phyloP scores from a whole-genome alignment of 202 grass and related monocot genomes.

The Thinopyrum obtusiflorum region DNA sequence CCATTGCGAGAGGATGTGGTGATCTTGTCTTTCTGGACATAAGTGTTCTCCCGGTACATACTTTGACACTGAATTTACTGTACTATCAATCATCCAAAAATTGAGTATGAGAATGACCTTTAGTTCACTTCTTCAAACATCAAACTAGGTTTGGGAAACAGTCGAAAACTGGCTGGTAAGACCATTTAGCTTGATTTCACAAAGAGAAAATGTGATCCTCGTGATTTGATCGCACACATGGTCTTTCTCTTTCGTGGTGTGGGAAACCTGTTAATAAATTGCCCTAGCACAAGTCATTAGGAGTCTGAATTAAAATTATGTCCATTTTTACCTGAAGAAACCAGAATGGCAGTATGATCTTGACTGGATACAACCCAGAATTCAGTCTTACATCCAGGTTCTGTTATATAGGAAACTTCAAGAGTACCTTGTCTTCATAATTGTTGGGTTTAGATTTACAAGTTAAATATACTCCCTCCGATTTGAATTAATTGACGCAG shows the following conservation, averaged over 20 bases:
- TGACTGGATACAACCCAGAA: not conserved
- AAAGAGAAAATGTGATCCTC: not conserved
- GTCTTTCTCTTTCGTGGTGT: not conserved
- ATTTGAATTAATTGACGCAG: no score
- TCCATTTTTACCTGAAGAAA: not conserved
- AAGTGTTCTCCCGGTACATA: slow-evolving; percentile 63
- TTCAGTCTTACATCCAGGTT: not conserved
- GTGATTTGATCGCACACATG: not conserved
- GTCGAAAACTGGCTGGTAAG: not conserved
- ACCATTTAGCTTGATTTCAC: not conserved
- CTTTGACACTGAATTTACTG: slow-evolving; percentile 27
- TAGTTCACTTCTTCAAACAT: not conserved
- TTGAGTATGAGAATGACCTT: not conserved
- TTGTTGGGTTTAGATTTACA: not conserved
- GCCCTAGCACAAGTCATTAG: not conserved
- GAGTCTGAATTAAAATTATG: not conserved
- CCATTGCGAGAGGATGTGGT: slow-evolving; percentile 74
- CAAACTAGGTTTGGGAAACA: not conserved
- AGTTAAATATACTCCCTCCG: not conserved
- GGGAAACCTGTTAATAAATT: not conserved
- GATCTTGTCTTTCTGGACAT: slow-evolving; percentile 76
- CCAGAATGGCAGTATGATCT: not conserved
- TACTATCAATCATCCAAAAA: not conserved
- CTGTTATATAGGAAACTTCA: not conserved
- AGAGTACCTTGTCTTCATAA: not conserved